Base-by-base conservation (phyloP, 805 yeast species). In the Kazachstania psychrophila region DNA sequence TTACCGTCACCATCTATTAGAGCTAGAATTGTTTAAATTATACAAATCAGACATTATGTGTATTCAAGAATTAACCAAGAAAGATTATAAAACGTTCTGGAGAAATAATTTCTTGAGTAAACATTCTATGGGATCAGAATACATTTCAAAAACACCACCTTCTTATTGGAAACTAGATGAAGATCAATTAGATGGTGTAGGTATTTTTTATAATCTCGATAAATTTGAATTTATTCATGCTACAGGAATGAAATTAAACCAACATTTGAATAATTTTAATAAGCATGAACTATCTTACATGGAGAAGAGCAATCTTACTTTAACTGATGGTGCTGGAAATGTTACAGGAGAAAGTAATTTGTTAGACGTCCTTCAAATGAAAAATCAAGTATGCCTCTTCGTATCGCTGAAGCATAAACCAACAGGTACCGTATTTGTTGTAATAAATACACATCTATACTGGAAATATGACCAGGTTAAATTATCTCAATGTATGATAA, bases 391-490 rank as follows among this genome's bases (percentile, higher is more conserved):
- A 3, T 78, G 74, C 3, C 39, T 74, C 2, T 56, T 76, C n/a
- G 60, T 70, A 5, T 68, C 69, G 10, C 50, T 76, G 26, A 54
- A 59, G 37, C 81, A 76, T 47, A 58, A 53, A 34, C 45, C 39
- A 1, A 63, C 73, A 0, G 54, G 59, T 9, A 58, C 65, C 23
- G 45, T 54, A 3, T 49, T 75, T 3, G 68, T 72, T 27, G 63
- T 73, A 2, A 59, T 75, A n/a, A 76, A 74, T 42, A 75, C 81
- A 0, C 82, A 76, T 51, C 54, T 76, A 8, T 76, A 76, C 47
- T 76, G 82, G 82, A 68, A 69, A 43, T 68, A 61, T 34, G 66
- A 69, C 33, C 77, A 73, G 45, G 76, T 75, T 15, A 75, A 73
- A 45, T 56, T 73, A 6, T 48, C 73, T 29, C 82, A 76, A 46